phyloP scores from a whole-genome alignment of 2,329 filamentous ascomycete species.

The Fusarium incarnatum region DNA sequence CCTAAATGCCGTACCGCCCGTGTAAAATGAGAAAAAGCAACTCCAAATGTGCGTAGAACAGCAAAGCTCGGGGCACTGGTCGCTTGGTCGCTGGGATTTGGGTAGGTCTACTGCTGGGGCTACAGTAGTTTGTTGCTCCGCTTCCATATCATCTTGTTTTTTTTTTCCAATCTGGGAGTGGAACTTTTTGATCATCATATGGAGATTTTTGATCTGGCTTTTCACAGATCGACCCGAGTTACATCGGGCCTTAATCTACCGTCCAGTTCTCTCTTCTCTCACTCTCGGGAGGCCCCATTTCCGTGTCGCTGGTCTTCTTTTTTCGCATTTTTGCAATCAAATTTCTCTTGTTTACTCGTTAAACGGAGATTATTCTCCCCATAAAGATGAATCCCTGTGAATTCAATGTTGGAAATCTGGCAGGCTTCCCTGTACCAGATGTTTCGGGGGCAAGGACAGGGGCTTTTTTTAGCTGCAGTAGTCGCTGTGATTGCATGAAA shows the following conservation, averaged over 20 bases:
- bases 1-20: background rate
- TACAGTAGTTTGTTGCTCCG: background rate
- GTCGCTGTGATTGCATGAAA: background rate
- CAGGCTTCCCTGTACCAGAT: background rate
- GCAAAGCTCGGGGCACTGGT: background rate
- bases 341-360: background rate
- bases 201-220: background rate
- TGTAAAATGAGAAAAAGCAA: background rate
- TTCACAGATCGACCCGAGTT: background rate
- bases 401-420: background rate
- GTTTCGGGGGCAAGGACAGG: background rate
- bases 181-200: background rate
- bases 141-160: background rate
- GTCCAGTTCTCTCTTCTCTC: background rate
- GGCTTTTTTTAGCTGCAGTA: background rate
- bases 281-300: background rate
- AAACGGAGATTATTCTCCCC: background rate
- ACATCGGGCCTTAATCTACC: background rate
- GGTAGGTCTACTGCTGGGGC: background rate
- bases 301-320: background rate
- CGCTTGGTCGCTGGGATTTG: background rate
- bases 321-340: background rate
- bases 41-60: background rate
- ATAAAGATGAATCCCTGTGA: background rate
- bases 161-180: background rate